phyloP scores from a whole-genome alignment of 2,329 filamentous ascomycete genomes.

The Botrytis tulipae region DNA sequence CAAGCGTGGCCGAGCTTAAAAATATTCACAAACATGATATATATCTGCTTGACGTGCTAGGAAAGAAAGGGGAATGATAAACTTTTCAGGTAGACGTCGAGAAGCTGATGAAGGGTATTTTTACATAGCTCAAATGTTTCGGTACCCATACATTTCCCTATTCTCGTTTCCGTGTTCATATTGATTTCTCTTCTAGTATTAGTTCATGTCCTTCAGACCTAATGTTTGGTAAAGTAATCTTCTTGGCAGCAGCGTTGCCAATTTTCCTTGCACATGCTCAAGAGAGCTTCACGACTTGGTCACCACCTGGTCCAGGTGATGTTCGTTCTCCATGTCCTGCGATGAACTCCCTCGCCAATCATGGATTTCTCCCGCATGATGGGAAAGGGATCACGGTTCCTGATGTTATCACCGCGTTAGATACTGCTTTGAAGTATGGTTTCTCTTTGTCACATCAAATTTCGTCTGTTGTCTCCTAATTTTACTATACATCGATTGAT shows the following conservation, averaged over 20 bases:
- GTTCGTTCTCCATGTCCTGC: slow-evolving; percentile 21
- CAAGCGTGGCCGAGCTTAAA: background rate
- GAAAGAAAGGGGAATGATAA: background rate
- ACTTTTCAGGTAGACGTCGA: background rate
- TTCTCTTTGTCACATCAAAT: background rate
- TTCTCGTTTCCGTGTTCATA: background rate
- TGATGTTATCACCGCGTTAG: background rate
- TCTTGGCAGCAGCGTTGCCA: background rate
- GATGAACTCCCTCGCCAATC: slow-evolving; percentile 27
- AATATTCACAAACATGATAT: background rate
- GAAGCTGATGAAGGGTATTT: background rate
- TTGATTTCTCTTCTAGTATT: background rate
- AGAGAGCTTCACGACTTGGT: slow-evolving; percentile 22
- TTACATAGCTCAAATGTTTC: background rate
- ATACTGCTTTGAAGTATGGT: background rate
- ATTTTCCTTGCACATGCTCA: slow-evolving; percentile 15
- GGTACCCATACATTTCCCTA: background rate
- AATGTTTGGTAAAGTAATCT: background rate
- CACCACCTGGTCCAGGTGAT: slow-evolving; percentile 26
- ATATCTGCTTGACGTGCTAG: background rate
- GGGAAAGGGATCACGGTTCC: slow-evolving; percentile 37
- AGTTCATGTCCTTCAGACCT: background rate
- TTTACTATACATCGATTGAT: background rate
- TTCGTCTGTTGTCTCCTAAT: too few relatives aligned
- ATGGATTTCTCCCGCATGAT: slow-evolving; percentile 38